Base-by-base conservation (phyloP, 352 stramenopile genomes). In the Phytopythium aichiense region DNA sequence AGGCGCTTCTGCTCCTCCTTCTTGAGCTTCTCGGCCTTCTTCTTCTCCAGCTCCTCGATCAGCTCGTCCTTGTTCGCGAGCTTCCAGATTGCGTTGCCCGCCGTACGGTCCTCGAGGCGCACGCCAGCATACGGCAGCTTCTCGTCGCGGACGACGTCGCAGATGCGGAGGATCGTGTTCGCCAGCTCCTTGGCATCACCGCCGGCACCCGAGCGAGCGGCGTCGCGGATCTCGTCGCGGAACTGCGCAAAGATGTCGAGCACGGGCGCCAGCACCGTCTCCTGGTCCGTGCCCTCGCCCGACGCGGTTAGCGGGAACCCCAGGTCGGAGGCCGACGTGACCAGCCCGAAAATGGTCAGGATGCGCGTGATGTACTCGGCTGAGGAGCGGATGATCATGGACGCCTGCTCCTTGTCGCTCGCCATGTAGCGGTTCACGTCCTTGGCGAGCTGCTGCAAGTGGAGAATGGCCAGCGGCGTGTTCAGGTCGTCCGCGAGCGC, bases 231-330 rank as follows among this genome's bases (percentile, higher is more conserved):
- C 50, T 91, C 70, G 52, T 93, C 79, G 57, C 92, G 88, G 74
- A 98, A 97, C 57, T 90, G 71, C 20, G 81, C 83, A 52, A 97
- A 88, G 57, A 92, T 94, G 62, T 98, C 88, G n/a, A 98, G 66
- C 28, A 97, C 74, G 1, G 91, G 92, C 35, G 81, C 78, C 16
- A 97, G 65, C 18, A 96, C 73, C 53, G 72, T 86, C 70, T 97
- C 89, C 59, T 96, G 80, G 60, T 92, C 74, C 7, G 66, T 77
- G 37, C 56, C 69, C 1, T 74, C 68, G 23, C 61, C 71, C 3
- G 69, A 77, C 8, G 65, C 49, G 54, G 65, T 78, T 25, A 94
- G 59, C 9, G 84, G 82, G 64, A 95, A 96, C 5, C 88, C 88
- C 69, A 96, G 92, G 61, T 94, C 85, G 20, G 70, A 78, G 15